These are phyloP conservation scores for Fusarium pininemorale DNA, from an alignment of 2,329 filamentous ascomycete species.

Conservation along the genomic window DNA sequence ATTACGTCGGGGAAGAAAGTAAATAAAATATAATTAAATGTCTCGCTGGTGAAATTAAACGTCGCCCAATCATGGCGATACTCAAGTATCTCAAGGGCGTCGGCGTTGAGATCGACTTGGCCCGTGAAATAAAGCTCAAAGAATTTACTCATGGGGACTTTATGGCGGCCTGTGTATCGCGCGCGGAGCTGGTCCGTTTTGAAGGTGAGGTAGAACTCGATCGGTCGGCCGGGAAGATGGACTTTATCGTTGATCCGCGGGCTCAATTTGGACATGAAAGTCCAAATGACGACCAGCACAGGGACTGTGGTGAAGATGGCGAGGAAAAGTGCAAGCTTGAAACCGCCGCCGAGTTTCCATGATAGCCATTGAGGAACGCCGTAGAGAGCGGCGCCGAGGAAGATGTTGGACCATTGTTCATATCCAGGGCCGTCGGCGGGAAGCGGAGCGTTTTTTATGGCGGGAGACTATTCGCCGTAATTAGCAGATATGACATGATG, in stretches of 20 bases:
- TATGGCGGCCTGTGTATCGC: slow-evolving; percentile 77
- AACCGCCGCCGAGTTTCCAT: slow-evolving; percentile 82
- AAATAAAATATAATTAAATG: slow-evolving; percentile 86
- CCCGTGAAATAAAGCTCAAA: slow-evolving; percentile 95
- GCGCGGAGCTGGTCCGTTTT: slow-evolving; percentile 63
- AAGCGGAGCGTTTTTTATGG: slow-evolving; percentile 91
- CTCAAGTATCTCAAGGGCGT: slow-evolving; percentile 84
- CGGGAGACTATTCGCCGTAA: slow-evolving; percentile 70
- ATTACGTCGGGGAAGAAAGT: slow-evolving; percentile 86
- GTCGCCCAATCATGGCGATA: slow-evolving; percentile 95
- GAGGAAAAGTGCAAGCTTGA: slow-evolving; percentile 87
- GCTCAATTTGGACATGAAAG: slow-evolving; percentile 77
- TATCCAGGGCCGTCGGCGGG: slow-evolving; percentile 84
- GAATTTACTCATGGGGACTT: slow-evolving; percentile 88
- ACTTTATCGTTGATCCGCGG: slow-evolving; percentile 92
- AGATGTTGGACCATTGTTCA: slow-evolving; percentile 83
- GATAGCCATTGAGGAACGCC: slow-evolving; percentile 79
- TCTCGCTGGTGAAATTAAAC: slow-evolving; percentile 83
- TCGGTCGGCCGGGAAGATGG: slow-evolving; percentile 80
- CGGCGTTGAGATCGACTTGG: slow-evolving; percentile 91
- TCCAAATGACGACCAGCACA: slow-evolving; percentile 83
- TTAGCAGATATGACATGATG: background rate
- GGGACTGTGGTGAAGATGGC: slow-evolving; percentile 78
- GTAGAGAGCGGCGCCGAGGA: slow-evolving; percentile 74
- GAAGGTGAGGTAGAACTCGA: slow-evolving; percentile 88